phyloP scores from a whole-genome alignment of 371 early-diverging fungal species.

The Lichtheimia corymbifera region DNA sequence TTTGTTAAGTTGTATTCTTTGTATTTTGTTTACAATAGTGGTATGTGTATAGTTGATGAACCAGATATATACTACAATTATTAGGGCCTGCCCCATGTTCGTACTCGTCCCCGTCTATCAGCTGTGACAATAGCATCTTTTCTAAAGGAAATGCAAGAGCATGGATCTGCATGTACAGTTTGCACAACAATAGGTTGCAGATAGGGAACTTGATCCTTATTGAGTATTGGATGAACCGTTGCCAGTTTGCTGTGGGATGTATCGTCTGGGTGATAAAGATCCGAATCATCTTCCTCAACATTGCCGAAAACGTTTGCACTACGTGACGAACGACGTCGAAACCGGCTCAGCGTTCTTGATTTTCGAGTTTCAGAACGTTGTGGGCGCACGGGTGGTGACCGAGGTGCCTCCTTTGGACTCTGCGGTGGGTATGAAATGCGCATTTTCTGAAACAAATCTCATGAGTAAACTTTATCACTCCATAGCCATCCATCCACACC shows the following conservation, averaged over 20 bases:
- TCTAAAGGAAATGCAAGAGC: slow-evolving; percentile 68
- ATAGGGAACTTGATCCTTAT: slow-evolving; percentile 73
- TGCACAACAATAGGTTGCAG: slow-evolving; percentile 77
- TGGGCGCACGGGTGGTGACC: neutral
- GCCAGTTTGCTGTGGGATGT: slow-evolving; percentile 30
- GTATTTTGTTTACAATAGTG: too few relatives aligned
- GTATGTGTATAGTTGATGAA: too few relatives aligned
- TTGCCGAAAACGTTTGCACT: slow-evolving; percentile 15
- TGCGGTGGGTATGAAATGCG: slow-evolving; percentile 9
- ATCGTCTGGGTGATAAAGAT: slow-evolving; percentile 10
- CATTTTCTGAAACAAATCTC: neutral
- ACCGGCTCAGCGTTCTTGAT: slow-evolving; percentile 19
- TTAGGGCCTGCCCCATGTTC: slow-evolving; percentile 69
- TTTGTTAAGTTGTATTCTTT: too few relatives aligned
- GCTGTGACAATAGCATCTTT: slow-evolving; percentile 81
- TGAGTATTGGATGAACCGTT: slow-evolving; percentile 61
- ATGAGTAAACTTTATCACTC: neutral
- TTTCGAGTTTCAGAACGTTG: slow-evolving; percentile 4
- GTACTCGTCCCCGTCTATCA: slow-evolving; percentile 79
- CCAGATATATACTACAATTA: neutral
- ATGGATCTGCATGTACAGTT: slow-evolving; percentile 73
- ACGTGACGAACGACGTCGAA: slow-evolving; percentile 21
- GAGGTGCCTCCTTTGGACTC: slow-evolving; percentile 5
- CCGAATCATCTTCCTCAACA: slow-evolving; percentile 4
- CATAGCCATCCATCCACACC: neutral